These are phyloP conservation scores for Pythium dissotocum DNA, from an alignment of 352 stramenopile genomes.

Conservation along the genomic window DNA sequence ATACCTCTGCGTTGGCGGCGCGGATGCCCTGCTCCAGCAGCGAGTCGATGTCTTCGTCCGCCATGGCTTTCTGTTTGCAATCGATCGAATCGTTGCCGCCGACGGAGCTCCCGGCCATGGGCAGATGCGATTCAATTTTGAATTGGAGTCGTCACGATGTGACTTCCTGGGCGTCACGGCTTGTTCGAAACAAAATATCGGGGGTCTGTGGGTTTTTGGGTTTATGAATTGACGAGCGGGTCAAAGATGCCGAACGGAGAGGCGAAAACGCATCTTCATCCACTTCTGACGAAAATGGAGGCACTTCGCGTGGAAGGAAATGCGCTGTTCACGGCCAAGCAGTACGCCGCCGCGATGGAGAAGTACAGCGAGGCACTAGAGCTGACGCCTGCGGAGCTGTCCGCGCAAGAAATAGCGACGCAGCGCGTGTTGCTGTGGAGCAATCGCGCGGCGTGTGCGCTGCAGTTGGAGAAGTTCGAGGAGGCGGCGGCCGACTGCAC, in stretches of 20 bases:
- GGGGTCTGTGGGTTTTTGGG: conserved; percentile 1
- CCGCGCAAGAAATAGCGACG: conserved; percentile 28
- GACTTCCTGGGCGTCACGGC: conserved; percentile 16
- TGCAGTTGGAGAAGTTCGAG: conserved; percentile 69
- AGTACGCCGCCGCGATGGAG: conserved; percentile 52
- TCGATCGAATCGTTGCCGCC: conserved; percentile 6
- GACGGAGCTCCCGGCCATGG: conserved; percentile 3
- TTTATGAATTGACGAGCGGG: conserved; percentile 4
- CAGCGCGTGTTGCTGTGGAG: conserved; percentile 71
- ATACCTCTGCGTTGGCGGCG: conserved; percentile 46
- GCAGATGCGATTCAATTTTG: conserved; percentile 10
- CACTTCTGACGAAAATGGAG: conserved; percentile 41
- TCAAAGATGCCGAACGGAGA: not conserved
- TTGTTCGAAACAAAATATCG: not conserved
- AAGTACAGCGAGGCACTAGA: conserved; percentile 70
- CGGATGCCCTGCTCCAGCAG: conserved; percentile 78
- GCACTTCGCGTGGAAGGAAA: conserved; percentile 67
- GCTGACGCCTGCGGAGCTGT: conserved; percentile 11
- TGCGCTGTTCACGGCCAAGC: conserved; percentile 72
- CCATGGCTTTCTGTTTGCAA: conserved; percentile 20
- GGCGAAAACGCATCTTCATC: not conserved
- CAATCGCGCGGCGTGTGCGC: conserved; percentile 72
- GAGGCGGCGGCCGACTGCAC: conserved; percentile 57
- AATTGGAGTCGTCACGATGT: conserved; percentile 4
- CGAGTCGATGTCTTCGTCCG: conserved; percentile 81